A percentile compares a stretch with the other conserved stretches of the same genome.
These are phyloP conservation scores for Metschnikowia noctiluminum DNA, from an alignment of 805 yeast genomes.

Conservation along the genomic window DNA sequence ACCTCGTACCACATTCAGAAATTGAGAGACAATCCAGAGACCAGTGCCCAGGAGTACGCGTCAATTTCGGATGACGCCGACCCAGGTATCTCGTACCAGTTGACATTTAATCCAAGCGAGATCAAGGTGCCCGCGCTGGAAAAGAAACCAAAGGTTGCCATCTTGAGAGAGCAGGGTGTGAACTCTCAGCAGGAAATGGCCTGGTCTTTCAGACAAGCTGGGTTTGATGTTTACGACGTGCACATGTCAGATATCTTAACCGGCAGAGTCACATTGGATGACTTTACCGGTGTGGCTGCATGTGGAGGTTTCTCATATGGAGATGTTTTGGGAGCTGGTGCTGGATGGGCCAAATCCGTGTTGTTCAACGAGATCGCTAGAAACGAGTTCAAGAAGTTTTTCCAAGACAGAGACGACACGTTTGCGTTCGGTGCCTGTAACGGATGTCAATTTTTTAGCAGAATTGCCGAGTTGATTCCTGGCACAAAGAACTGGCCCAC, in stretches of 20 bases:
- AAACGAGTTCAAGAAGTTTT: slow-evolving; percentile 72
- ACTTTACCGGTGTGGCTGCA: slow-evolving; percentile 91
- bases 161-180: slow-evolving; percentile 97
- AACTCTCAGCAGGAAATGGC: slow-evolving; percentile 99
- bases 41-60: slow-evolving; percentile 83
- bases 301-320: slow-evolving; percentile 99
- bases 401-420: slow-evolving; percentile 83
- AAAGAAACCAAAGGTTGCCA: slow-evolving; percentile 83
- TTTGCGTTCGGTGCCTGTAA: slow-evolving; percentile 98
- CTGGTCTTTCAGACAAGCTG: slow-evolving; percentile 92
- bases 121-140: slow-evolving; percentile 34
- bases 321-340: slow-evolving; percentile 97
- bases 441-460: slow-evolving; percentile 94
- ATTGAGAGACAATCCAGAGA: slow-evolving; percentile 88
- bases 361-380: slow-evolving; percentile 77
- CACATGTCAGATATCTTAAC: slow-evolving; percentile 90
- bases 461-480: slow-evolving; percentile 82
- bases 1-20: slow-evolving; percentile 89
- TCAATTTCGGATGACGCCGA: slow-evolving; percentile 74
- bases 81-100: slow-evolving; percentile 83
- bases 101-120: slow-evolving; percentile 64
- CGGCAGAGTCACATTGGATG: slow-evolving; percentile 68
- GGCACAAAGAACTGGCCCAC: slow-evolving; percentile 96
- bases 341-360: slow-evolving; percentile 98
- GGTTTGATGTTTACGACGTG: slow-evolving; percentile 89